Evolutionary conservation across 2,329 filamentous ascomycete species (phyloP).

Genomic region (Capronia coronata): DNA sequence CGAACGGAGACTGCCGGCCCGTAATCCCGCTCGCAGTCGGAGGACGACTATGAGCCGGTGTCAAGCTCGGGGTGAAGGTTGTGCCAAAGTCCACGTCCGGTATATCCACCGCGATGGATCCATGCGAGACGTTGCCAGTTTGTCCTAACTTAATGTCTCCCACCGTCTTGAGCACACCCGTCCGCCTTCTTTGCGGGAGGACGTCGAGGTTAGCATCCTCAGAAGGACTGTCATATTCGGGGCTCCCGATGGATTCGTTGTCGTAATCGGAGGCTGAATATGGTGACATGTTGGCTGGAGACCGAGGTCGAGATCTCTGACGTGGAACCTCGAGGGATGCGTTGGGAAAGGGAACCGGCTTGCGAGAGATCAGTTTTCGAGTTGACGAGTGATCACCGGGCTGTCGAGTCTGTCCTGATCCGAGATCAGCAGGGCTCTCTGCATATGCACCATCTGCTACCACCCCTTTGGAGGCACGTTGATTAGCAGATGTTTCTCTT

Average conservation of each 20-base stretch:
- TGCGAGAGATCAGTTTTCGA: slow-evolving; percentile 49
- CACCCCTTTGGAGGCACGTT: slow-evolving; percentile 23
- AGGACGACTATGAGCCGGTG: slow-evolving; percentile 45
- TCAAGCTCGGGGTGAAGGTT: slow-evolving; percentile 62
- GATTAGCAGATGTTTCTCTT: slow-evolving; percentile 26
- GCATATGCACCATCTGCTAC: slow-evolving; percentile 29
- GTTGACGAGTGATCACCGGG: slow-evolving; percentile 39
- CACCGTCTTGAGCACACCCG: slow-evolving; percentile 73
- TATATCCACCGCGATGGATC: slow-evolving; percentile 43
- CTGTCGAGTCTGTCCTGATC: slow-evolving; percentile 8
- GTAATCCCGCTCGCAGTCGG: slow-evolving; percentile 47
- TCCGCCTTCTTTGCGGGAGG: slow-evolving; percentile 55
- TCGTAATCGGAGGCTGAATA: slow-evolving; percentile 45
- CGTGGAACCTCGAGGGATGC: slow-evolving; percentile 10
- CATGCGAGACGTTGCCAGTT: slow-evolving; percentile 38
- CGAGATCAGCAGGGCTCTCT: slow-evolving; percentile 18
- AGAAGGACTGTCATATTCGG: slow-evolving; percentile 73
- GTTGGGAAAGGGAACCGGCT: slow-evolving; percentile 20
- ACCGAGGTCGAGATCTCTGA: slow-evolving; percentile 41
- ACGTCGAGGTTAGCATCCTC: slow-evolving; percentile 31
- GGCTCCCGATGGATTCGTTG: slow-evolving; percentile 56
- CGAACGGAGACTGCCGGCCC: slow-evolving; percentile 28
- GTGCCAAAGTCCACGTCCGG: slow-evolving; percentile 80
- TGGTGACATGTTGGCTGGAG: slow-evolving; percentile 15
- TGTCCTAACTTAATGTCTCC: slow-evolving; percentile 40